Conservation (phyloP, 495 filamentous ascomycete genomes). For the Aspergillus hancockii region DNA sequence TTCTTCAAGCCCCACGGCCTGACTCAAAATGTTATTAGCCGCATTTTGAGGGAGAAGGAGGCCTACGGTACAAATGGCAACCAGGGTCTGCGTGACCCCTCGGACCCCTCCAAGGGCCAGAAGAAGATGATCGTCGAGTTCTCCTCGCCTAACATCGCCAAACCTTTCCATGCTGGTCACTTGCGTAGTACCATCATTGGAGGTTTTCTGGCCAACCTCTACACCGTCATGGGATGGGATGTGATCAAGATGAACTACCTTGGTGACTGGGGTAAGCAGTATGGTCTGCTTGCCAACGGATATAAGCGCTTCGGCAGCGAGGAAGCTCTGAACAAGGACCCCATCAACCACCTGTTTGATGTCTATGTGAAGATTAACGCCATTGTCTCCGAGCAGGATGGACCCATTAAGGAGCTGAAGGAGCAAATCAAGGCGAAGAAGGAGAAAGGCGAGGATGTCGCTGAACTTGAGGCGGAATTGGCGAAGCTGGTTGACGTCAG, state of each 20-base stretch:
- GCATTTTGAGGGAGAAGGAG: conserved; percentile 60
- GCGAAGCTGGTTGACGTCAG: conserved; percentile 54
- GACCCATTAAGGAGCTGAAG: conserved; percentile 57
- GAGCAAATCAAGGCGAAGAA: conserved; percentile 55
- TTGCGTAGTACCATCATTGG: conserved; percentile 76
- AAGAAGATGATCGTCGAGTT: conserved; percentile 74
- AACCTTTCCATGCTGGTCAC: conserved; percentile 73
- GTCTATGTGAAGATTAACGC: conserved; percentile 69
- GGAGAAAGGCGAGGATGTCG: conserved; percentile 48
- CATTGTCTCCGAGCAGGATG: conserved; percentile 51
- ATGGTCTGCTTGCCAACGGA: conserved; percentile 68
- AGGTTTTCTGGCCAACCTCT: conserved; percentile 68
- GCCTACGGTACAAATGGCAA: conserved; percentile 68
- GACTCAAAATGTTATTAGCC: conserved; percentile 59
- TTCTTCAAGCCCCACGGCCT: conserved; percentile 69
- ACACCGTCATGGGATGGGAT: conserved; percentile 71
- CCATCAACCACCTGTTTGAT: conserved; percentile 68
- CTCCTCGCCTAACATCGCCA: conserved; percentile 76
- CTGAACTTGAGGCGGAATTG: conserved; percentile 51
- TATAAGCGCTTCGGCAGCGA: conserved; percentile 66
- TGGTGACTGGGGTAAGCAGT: conserved; percentile 78
- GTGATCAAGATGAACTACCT: conserved; percentile 74
- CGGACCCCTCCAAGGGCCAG: conserved; percentile 67
- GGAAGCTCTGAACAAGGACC: conserved; percentile 59
- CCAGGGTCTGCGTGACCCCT: conserved; percentile 65